Conservation (phyloP, 2,329 filamentous ascomycete species). For the Aspergillus sp. region DNA sequence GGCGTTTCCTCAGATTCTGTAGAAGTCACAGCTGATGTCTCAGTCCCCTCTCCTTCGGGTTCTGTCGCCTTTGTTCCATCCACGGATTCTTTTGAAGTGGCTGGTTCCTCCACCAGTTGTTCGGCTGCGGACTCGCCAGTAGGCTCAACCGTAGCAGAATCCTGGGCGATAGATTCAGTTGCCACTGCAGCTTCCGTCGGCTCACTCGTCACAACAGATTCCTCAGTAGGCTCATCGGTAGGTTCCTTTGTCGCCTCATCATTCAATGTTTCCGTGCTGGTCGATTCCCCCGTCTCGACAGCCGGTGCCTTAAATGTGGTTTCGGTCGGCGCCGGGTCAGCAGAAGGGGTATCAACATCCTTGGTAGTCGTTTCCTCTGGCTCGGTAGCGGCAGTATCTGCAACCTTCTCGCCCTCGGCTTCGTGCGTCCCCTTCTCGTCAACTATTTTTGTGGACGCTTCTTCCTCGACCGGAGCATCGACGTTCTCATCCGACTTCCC, state of each 20-base stretch:
- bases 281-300: not conserved
- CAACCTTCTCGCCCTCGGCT: slow-evolving; percentile 5
- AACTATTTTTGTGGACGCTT: not conserved
- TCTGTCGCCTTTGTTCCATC: not conserved
- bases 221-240: not conserved
- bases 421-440: slow-evolving; percentile 8
- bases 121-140: not conserved
- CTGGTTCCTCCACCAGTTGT: not conserved
- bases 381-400: not conserved
- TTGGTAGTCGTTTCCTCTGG: slow-evolving; percentile 9
- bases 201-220: not conserved
- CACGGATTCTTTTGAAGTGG: not conserved
- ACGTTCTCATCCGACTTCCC: not conserved
- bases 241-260: not conserved
- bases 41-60: not conserved
- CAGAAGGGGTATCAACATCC: slow-evolving; percentile 1
- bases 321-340: slow-evolving; percentile 4
- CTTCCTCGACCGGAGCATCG: too few relatives aligned
- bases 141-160: not conserved
- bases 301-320: not conserved
- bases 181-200: not conserved
- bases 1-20: not conserved
- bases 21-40: not conserved
- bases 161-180: not conserved
- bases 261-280: not conserved